phyloP scores from a whole-genome alignment of 2,329 filamentous ascomycete genomes.

The Chrysoporthe deuterocubensis region DNA sequence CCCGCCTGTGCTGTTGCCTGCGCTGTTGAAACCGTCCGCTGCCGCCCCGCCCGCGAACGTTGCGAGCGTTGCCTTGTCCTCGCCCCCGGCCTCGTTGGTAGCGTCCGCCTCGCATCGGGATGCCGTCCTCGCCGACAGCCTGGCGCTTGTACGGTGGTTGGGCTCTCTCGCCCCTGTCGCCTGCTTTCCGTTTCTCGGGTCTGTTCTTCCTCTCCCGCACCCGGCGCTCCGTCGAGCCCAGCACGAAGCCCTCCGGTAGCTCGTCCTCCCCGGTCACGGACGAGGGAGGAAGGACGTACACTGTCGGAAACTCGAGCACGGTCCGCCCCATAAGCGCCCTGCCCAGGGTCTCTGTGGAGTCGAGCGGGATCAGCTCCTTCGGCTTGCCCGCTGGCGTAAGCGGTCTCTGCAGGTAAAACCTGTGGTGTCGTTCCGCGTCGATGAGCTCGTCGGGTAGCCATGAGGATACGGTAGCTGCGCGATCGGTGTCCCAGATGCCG shows the following conservation, averaged over 20 bases:
- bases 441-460: conserved; percentile 33
- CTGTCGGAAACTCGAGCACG: conserved; percentile 74
- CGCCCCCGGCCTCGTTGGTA: conserved; percentile 16
- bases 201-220: background rate
- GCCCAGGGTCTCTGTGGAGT: conserved; percentile 50
- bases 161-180: conserved; percentile 6
- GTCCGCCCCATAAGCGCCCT: conserved; percentile 58
- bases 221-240: conserved; percentile 33
- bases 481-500: conserved; percentile 33
- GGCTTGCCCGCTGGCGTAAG: conserved; percentile 20
- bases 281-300: conserved; percentile 58
- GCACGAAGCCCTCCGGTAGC: conserved; percentile 33
- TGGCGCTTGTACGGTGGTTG: conserved; percentile 20
- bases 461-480: conserved; percentile 13
- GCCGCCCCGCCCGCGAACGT: conserved; percentile 19
- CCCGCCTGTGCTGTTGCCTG: background rate
- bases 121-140: conserved; percentile 10
- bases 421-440: conserved; percentile 20
- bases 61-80: conserved; percentile 17
- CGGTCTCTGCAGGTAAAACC: conserved; percentile 37
- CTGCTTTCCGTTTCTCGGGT: conserved; percentile 19
- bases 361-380: conserved; percentile 57
- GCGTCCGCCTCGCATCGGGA: conserved; percentile 10
- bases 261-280: background rate
- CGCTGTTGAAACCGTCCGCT: conserved; percentile 6